These are phyloP conservation scores for Myrica gale DNA, from an alignment of 306 rosid species.

Conservation along the genomic window DNA sequence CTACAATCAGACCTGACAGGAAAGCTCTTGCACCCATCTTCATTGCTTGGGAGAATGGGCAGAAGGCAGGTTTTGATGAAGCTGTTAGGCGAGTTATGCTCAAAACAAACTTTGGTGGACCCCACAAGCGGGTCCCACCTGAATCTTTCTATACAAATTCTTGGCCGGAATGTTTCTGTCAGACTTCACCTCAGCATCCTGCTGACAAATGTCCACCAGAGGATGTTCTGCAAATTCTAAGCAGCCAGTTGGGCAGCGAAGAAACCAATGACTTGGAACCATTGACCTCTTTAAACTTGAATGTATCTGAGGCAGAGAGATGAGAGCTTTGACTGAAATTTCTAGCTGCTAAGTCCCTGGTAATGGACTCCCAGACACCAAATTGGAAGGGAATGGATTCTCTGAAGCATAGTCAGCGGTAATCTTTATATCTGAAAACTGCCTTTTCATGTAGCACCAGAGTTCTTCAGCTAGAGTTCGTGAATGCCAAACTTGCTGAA, in stretches of 20 bases:
- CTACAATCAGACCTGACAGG: conserved; percentile 87
- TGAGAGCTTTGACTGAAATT: conserved; percentile 20
- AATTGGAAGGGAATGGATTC: conserved; percentile 31
- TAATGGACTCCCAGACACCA: conserved; percentile 27
- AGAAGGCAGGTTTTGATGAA: conserved; percentile 61
- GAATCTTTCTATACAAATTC: conserved; percentile 98
- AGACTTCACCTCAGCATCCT: conserved; percentile 56
- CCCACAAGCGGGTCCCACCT: conserved; percentile 77
- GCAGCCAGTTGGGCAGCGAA: conserved; percentile 45
- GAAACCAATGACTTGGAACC: conserved; percentile 22
- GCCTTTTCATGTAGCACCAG: not conserved
- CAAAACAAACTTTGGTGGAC: conserved; percentile 80
- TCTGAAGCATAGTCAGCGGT: conserved; percentile 15
- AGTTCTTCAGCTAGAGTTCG: not conserved
- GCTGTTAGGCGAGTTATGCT: conserved; percentile 77
- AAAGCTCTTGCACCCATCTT: conserved; percentile 94
- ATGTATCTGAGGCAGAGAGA: conserved; percentile 39
- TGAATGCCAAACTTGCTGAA: conserved; percentile 4
- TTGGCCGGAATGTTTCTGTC: conserved; percentile 99
- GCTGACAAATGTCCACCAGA: conserved; percentile 81
- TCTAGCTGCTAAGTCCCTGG: conserved; percentile 25
- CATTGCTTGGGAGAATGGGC: conserved; percentile 70
- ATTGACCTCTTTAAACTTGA: conserved; percentile 36
- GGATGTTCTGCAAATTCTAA: conserved; percentile 56
- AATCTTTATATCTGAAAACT: not conserved